Evolutionary conservation across 2,329 filamentous ascomycete genomes (phyloP).

Genomic region (Aspergillus fijiensis): DNA sequence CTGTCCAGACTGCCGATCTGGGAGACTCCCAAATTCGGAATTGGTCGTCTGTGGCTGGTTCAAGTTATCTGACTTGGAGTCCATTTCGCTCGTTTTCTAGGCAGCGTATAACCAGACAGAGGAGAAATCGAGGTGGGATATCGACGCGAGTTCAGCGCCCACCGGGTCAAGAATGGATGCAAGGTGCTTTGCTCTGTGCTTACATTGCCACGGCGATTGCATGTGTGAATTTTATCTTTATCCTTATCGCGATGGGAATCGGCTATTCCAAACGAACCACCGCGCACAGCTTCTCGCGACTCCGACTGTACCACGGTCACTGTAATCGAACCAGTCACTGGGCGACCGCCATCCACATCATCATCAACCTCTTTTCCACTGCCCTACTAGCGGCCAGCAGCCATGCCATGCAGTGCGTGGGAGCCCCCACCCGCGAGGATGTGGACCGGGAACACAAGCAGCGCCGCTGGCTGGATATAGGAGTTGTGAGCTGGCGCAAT

Average conservation of each 20-base stretch:
- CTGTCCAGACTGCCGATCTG: neutral
- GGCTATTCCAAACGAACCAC: neutral
- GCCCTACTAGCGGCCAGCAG: slow-evolving; percentile 34
- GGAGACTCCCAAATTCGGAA: neutral
- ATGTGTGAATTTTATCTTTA: neutral
- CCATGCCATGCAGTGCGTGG: slow-evolving; percentile 38
- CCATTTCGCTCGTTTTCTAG: neutral
- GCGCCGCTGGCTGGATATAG: slow-evolving; percentile 32
- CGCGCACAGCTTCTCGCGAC: neutral
- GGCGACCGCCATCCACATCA: slow-evolving; percentile 27
- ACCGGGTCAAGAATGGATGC: slow-evolving; percentile 1
- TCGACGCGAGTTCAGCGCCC: neutral
- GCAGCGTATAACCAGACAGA: too few relatives aligned
- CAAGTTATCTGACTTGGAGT: neutral
- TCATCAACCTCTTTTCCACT: slow-evolving; percentile 38
- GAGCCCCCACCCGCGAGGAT: slow-evolving; percentile 32
- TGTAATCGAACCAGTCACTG: neutral
- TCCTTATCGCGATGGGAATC: neutral
- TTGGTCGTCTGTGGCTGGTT: too few relatives aligned
- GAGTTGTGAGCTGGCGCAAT: slow-evolving; percentile 30
- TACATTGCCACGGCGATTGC: neutral
- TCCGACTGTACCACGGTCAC: neutral
- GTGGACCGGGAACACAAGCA: slow-evolving; percentile 32
- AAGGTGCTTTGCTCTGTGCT: neutral
- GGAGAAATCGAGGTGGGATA: neutral